Base-by-base conservation (phyloP, 352 stramenopile genomes). In the Phytophthora citrophthora region DNA sequence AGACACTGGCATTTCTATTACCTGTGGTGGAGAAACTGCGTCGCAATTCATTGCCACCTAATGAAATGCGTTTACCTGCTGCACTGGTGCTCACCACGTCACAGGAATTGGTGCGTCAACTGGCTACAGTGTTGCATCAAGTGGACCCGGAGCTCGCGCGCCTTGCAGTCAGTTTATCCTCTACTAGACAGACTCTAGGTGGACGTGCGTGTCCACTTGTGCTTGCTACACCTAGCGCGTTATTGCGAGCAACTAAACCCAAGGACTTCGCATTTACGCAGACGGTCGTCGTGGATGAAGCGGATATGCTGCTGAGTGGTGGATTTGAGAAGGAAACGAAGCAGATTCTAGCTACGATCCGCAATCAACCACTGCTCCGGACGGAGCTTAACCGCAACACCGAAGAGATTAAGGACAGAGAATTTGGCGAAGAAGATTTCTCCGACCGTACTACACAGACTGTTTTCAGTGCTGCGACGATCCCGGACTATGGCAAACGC, bases 1-100 rank as follows among this genome's bases (percentile, higher is more conserved):
- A 99, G 75, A 99, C 97, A 29, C 79, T 99, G 44, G 86, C 95
- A 9, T 99, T 98, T 72, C 56, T 99, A 3, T 57, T 99, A 41
- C 96, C 96, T 3, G 71, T 99, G 57, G 60, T 98, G 26, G 62
- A 75, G 20, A 29, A 60, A n/a, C 13, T 77, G 1, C 45, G 54
- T 16, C 52, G 52, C 5, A 66, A 76, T 24, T 54, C 72, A 39
- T 38, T 89, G 45, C 54, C 70, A 0, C 20, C 72, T n/a, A 54
- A 62, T 7, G 48, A 76, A 10, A 74, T 89, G 29, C 76, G 76
- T 10, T 72, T 79, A 8, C 86, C 84, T 4, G 70, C 83, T 31
- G 83, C 61, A 18, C 67, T 98, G 5, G 72, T 97, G 48, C 68
- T 98, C 40, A 94, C 89, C 12, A 88, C 92, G 32, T 96, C 89